Evolutionary conservation across 139 green algal genomes (phyloP).

Genomic region (Ettlia oleoabundans): DNA sequence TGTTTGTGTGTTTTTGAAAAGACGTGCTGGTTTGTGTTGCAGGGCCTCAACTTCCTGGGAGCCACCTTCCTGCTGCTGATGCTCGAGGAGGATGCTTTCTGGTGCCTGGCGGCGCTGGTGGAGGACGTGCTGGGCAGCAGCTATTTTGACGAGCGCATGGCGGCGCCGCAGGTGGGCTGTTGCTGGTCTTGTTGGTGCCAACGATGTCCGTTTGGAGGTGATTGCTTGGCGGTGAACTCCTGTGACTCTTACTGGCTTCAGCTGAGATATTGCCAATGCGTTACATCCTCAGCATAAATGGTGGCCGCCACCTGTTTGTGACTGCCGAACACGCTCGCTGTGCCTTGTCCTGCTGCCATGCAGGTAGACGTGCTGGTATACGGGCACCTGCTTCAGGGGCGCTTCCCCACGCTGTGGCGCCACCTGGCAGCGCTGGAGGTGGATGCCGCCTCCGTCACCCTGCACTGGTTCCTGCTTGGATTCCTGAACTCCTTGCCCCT

Average conservation of each 20-base stretch:
- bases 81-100: constrained; percentile 92
- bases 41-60: constrained; percentile 91
- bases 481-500: constrained; percentile 92
- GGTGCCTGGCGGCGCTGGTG: constrained; percentile 72
- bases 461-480: constrained; percentile 86
- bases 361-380: constrained; percentile 82
- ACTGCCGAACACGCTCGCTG: too few species aligned
- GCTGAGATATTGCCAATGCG: too few species aligned
- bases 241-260: too few species aligned
- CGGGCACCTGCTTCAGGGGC: constrained; percentile 57
- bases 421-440: constrained; percentile 70
- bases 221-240: too few species aligned
- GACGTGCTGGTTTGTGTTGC: too few species aligned
- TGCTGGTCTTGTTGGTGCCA: neutral
- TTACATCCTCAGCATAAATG: too few species aligned
- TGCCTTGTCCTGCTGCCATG: constrained; percentile 23
- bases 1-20: too few species aligned
- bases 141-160: constrained; percentile 85
- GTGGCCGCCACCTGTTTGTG: too few species aligned
- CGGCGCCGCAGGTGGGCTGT: constrained; percentile 66
- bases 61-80: constrained; percentile 85
- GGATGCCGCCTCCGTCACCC: constrained; percentile 62
- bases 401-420: constrained; percentile 61
- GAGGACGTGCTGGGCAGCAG: constrained; percentile 75
- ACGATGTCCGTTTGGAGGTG: neutral